Conservation (phyloP, 129 eudicot genomes). For the Solidago caesia region DNA sequence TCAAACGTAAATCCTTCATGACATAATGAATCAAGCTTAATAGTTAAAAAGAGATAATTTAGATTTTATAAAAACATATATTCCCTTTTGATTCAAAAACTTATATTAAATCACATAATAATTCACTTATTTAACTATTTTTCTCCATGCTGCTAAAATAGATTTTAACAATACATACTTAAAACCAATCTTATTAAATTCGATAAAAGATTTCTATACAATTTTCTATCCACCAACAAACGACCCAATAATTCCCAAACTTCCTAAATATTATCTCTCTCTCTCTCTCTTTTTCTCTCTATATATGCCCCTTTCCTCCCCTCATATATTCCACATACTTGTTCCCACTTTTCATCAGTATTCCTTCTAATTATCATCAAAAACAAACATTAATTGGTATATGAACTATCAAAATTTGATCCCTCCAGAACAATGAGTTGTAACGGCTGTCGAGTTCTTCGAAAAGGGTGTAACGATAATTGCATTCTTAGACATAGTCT, state of each 20-base stretch:
- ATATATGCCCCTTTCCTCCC: constrained; percentile 38
- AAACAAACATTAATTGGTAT: constrained; percentile 1
- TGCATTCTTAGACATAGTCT: constrained; percentile 73
- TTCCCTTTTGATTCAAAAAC: too few species aligned
- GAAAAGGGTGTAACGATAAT: constrained; percentile 80
- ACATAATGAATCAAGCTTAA: too few species aligned
- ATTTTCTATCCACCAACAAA: constrained; percentile 30
- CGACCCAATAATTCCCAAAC: constrained; percentile 34
- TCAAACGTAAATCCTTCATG: too few species aligned
- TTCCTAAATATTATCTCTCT: constrained; percentile 13
- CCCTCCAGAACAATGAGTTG: constrained; percentile 55
- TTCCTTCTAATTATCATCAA: constrained; percentile 21
- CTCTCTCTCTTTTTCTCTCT: constrained; percentile 25
- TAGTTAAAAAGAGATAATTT: too few species aligned
- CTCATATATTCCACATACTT: constrained; percentile 17
- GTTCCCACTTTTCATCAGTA: constrained; percentile 37
- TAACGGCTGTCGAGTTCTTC: constrained; percentile 81
- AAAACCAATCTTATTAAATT: not conserved
- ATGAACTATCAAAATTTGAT: not conserved
- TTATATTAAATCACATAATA: too few species aligned
- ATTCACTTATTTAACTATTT: too few species aligned
- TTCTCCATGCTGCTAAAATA: too few species aligned
- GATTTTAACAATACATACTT: too few species aligned
- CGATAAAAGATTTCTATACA: not conserved
- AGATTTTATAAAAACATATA: too few species aligned